Evolutionary conservation across 345 rosid species (phyloP).

Genomic region (Citrus glauca): DNA sequence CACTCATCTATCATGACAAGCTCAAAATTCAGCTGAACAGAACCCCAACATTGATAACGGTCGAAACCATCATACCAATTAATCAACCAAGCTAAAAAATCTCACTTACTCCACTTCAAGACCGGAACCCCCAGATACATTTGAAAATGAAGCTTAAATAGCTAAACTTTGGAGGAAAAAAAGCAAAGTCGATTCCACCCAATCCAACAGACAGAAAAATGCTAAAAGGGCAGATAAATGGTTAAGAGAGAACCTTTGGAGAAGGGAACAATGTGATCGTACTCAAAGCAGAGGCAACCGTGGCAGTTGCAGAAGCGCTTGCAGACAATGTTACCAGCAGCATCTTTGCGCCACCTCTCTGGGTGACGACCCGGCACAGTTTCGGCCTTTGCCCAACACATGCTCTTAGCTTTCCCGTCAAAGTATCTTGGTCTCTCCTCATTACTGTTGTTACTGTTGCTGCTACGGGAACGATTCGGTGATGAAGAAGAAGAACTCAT

Average conservation of each 20-base stretch:
- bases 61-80: not conserved
- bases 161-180: not conserved
- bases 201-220: not conserved
- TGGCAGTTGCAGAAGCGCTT: conserved; percentile 82
- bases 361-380: conserved; percentile 85
- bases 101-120: not conserved
- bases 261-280: conserved; percentile 87
- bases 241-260: conserved; percentile 61
- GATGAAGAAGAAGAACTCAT: conserved; percentile 31
- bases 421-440: conserved; percentile 77
- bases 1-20: not conserved
- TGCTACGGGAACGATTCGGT: conserved; percentile 24
- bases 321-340: conserved; percentile 85
- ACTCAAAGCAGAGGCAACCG: conserved; percentile 93
- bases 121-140: not conserved
- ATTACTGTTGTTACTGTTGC: conserved; percentile 1
- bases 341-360: conserved; percentile 94
- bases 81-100: not conserved
- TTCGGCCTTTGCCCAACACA: conserved; percentile 78
- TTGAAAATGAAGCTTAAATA: not conserved
- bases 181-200: not conserved
- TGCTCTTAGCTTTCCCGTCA: conserved; percentile 57
- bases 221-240: not conserved
- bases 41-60: not conserved
- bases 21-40: not conserved